A percentile compares a stretch with the other conserved stretches of the same genome.
phyloP scores from a whole-genome alignment of 2,329 filamentous ascomycete genomes.

The Cladosporium oxysporum region DNA sequence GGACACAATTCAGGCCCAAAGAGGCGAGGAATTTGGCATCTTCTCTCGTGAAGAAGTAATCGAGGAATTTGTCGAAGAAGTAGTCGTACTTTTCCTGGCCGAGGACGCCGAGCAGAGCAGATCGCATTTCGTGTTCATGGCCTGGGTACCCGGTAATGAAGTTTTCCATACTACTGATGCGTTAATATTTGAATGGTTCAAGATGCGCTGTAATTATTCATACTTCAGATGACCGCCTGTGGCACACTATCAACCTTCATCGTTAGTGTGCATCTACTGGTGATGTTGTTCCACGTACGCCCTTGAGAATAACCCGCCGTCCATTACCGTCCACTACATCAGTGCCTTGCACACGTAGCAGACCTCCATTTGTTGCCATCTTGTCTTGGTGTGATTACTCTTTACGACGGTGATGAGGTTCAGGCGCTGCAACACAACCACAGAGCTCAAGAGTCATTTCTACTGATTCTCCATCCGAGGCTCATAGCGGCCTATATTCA shows the following conservation, averaged over 20 bases:
- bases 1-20: conserved; percentile 59
- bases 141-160: conserved; percentile 66
- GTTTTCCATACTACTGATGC: conserved; percentile 49
- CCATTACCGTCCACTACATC: conserved; percentile 49
- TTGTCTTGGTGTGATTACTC: background rate
- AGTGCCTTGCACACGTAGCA: conserved; percentile 45
- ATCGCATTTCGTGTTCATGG: conserved; percentile 58
- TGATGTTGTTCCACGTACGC: conserved; percentile 42
- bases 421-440: background rate
- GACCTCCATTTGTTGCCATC: conserved; percentile 28
- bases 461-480: background rate
- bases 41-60: conserved; percentile 61
- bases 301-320: conserved; percentile 49
- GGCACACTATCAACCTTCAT: background rate
- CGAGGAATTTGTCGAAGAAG: conserved; percentile 60
- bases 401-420: background rate
- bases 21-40: conserved; percentile 61
- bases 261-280: conserved; percentile 38
- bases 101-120: conserved; percentile 54
- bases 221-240: conserved; percentile 30
- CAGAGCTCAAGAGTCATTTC: background rate
- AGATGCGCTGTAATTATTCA: background rate
- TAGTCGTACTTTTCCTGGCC: conserved; percentile 60
- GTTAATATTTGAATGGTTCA: background rate
- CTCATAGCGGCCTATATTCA: background rate